phyloP scores from a whole-genome alignment of 2,329 filamentous ascomycete genomes.

The Camillea tinctor region DNA sequence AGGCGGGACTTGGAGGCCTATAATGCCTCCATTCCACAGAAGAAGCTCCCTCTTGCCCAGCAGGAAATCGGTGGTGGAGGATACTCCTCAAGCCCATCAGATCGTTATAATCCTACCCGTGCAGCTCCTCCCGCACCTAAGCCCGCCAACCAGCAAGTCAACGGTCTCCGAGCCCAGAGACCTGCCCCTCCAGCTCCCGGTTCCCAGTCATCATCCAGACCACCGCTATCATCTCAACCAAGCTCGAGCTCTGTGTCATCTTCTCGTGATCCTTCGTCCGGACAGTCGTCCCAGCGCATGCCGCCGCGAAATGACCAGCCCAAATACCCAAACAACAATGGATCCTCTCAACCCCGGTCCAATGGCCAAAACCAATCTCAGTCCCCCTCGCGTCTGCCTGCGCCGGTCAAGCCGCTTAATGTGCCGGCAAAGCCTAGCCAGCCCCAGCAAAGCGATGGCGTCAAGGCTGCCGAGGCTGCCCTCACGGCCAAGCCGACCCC shows the following conservation, averaged over 20 bases:
- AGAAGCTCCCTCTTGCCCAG: conserved; percentile 76
- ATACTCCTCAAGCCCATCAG: conserved; percentile 46
- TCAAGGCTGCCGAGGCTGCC: conserved; percentile 87
- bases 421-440: conserved; percentile 65
- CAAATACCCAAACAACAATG: conserved; percentile 57
- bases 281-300: conserved; percentile 40
- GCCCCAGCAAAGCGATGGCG: conserved; percentile 59
- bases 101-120: conserved; percentile 82
- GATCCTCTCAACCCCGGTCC: conserved; percentile 47
- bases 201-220: conserved; percentile 42
- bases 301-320: conserved; percentile 50
- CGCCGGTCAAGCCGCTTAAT: conserved; percentile 75
- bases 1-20: conserved; percentile 81
- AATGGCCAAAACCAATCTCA: conserved; percentile 45
- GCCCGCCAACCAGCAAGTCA: conserved; percentile 53
- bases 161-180: conserved; percentile 67
- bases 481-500: conserved; percentile 77
- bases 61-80: conserved; percentile 77
- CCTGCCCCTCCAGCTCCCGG: conserved; percentile 72
- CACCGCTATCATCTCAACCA: conserved; percentile 48
- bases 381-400: conserved; percentile 51
- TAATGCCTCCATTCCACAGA: conserved; percentile 84
- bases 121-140: conserved; percentile 80
- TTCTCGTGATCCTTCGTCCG: conserved; percentile 37
- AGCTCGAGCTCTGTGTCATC: conserved; percentile 45